A percentile compares a stretch with the other conserved stretches of the same genome.
Evolutionary conservation across 2,329 filamentous ascomycete species (phyloP).

Genomic region (Talaromyces albobiverticillius): DNA sequence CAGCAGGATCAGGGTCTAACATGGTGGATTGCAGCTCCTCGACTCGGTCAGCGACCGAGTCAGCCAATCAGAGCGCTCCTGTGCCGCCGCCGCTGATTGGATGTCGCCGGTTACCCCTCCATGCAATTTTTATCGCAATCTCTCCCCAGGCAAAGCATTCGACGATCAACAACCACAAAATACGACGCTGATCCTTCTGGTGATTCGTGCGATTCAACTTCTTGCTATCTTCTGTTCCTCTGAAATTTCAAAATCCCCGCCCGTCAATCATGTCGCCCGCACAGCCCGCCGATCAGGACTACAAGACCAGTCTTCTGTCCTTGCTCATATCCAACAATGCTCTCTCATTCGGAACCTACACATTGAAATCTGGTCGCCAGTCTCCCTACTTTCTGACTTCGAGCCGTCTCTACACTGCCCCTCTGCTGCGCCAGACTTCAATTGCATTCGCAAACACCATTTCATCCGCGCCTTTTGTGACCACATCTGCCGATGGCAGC

Average conservation of each 20-base stretch:
- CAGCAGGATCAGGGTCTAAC: neutral
- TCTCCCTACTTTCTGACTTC: constrained; percentile 99
- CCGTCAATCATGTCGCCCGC: constrained; percentile 24
- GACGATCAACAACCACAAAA: neutral
- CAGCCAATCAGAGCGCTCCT: constrained; percentile 7
- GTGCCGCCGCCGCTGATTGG: neutral
- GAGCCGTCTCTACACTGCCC: constrained; percentile 79
- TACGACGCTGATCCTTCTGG: neutral
- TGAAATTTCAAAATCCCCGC: neutral
- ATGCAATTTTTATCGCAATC: constrained; percentile 11
- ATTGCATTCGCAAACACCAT: constrained; percentile 72
- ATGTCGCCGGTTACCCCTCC: constrained; percentile 5
- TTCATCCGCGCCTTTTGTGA: constrained; percentile 45
- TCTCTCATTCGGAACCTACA: constrained; percentile 48
- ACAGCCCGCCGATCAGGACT: constrained; percentile 28
- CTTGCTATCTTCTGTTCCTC: neutral
- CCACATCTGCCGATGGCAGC: constrained; percentile 30
- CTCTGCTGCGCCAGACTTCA: constrained; percentile 73
- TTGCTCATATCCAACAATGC: constrained; percentile 39
- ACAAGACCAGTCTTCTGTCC: constrained; percentile 38
- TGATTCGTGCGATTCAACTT: neutral
- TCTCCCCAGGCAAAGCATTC: neutral
- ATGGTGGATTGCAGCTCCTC: neutral
- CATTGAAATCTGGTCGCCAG: constrained; percentile 84
- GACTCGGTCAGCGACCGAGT: constrained; percentile 15